Evolutionary conservation across 768 basidiomycete genomes (phyloP), one percentile per base, ranked within the genome.

Genomic region (Pholiota conissans): DNA sequence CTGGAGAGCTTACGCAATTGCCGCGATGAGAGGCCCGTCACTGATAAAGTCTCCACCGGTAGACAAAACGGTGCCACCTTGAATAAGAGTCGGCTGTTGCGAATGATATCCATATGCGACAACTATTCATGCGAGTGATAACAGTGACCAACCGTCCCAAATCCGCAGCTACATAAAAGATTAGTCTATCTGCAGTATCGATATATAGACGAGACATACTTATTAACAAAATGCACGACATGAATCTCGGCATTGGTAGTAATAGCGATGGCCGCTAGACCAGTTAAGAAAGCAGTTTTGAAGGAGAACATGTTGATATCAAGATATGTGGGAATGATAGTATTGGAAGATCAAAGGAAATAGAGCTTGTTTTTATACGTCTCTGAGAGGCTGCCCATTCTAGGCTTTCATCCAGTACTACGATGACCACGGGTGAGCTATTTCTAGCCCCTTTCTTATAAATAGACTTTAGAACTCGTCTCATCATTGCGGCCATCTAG

Each of bases 201-300:
- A 2, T 16, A 10, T 3, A 8, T 7, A 9, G 0, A 4, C n/a
- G 14, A 3, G 9, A 16, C 62, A 29, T 28, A 81, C 81, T 73
- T 52, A 68, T 83, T 83, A 48, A 72, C 66, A 57, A 82, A 82
- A 28, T 61, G 67, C 59, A 83, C 70, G 3, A 66, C 73, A 64
- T 83, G 82, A 0, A 71, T 56, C 65, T 83, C 80, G 1, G 81
- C 79, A 18, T 40, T 45, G 53, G 71, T 73, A 50, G 49, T 24
- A 26, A 50, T n/a, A 1, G 29, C 26, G 5, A 37, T 34, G 9
- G 54, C 18, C 1, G 39, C 45, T 22, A 55, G 29, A 14, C 45
- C n/a, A 11, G 48, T 24, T 9, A 24, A 30, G 9, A 49, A 34
- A 27, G 40, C 37, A 13, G 52, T 10, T 26, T 29, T 42, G 39